Evolutionary conservation across 805 yeast genomes (phyloP), one percentile per base, ranked within the genome.

Genomic region (Isabelozyma rhagii): DNA sequence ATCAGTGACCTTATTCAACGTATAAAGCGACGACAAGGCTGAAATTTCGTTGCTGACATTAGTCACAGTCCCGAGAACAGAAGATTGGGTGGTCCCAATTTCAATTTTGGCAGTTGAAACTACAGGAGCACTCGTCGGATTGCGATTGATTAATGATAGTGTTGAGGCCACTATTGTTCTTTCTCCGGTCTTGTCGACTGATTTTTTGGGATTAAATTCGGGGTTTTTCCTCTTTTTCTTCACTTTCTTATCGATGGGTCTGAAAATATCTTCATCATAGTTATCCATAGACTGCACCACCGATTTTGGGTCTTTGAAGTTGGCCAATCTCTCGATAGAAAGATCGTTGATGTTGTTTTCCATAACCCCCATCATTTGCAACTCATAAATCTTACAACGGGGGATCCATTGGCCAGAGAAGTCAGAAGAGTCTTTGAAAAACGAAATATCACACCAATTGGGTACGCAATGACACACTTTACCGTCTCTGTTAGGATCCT

Each of bases 281-380:
- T 69, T 70, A 29, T 80, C 81, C 87, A 89, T 88, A 5, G 84
- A 77, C 38, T 82, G 85, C 1, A 76, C 55, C 38, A 85, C 72
- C 0, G 84, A 72, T 45, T 63, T 63, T 5, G 69, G 62, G 25
- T 54, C 61, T 49, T 43, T 60, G 45, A 52, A 65, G 53, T 58
- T 58, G 10, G 72, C 76, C 46, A 91, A 68, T 46, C 85, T 78
- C 14, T 83, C 84, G 9, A 92, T 79, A 8, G 83, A 80, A 7
- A 87, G 80, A 10, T 86, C 82, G 55, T 84, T 82, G 50, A 84
- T 73, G 60, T 94, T 97, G 58, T 89, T 89, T 59, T 93, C 98
- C 85, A 93, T 90, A 7, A 94, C 80, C 0, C 98, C 98, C 96
- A 93, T 93, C 97, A 94, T 94, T 64, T 94, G 98, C 15, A 94